Evolutionary conservation across 306 rosid species (phyloP).

Genomic region (Gillenia trifoliata): DNA sequence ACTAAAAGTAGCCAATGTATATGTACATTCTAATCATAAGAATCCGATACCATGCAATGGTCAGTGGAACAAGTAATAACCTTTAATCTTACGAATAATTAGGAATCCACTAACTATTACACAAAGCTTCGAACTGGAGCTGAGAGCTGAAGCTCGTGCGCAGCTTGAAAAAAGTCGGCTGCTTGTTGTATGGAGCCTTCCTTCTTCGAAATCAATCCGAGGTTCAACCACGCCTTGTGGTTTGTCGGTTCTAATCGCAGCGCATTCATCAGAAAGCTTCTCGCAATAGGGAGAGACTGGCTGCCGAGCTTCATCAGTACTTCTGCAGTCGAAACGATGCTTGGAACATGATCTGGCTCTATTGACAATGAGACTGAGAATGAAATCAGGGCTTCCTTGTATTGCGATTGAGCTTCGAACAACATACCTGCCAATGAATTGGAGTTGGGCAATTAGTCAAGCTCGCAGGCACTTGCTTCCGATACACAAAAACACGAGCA

Average conservation of each 20-base stretch:
- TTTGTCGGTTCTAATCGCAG: constrained; percentile 67
- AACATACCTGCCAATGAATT: constrained; percentile 37
- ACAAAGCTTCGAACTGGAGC: constrained; percentile 61
- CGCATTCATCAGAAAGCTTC: constrained; percentile 76
- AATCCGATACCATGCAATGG: constrained; percentile 17
- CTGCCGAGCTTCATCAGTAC: constrained; percentile 53
- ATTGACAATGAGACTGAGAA: constrained; percentile 58
- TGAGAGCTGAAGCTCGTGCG: constrained; percentile 60
- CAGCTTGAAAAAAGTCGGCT: constrained; percentile 79
- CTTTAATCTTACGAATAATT: neutral
- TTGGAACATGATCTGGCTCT: constrained; percentile 67
- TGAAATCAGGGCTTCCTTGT: constrained; percentile 69
- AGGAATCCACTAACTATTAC: constrained; percentile 9
- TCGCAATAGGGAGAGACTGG: constrained; percentile 61
- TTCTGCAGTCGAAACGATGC: constrained; percentile 66
- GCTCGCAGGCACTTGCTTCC: neutral
- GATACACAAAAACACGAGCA: constrained; percentile 5
- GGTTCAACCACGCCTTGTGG: constrained; percentile 74
- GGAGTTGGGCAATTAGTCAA: neutral
- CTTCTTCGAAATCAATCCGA: constrained; percentile 56
- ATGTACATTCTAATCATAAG: constrained; percentile 31
- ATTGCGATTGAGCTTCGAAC: constrained; percentile 52
- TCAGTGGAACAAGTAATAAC: neutral
- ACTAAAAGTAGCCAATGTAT: constrained; percentile 21
- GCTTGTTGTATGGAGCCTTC: constrained; percentile 70